Conservation (phyloP, 352 stramenopile genomes). For the Blastocystis sp. region DNA sequence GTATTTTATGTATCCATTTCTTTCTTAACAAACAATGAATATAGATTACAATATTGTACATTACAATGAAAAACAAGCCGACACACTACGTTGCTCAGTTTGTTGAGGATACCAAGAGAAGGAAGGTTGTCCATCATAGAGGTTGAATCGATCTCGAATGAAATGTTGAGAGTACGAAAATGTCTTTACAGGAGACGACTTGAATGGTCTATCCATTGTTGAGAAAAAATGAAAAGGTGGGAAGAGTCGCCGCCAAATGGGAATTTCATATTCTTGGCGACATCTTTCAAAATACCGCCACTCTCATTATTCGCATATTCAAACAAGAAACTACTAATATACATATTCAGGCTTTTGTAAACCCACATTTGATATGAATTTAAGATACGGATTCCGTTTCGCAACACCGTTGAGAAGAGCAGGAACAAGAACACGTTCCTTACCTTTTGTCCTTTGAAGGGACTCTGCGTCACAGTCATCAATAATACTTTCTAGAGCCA, state of each 20-base stretch:
- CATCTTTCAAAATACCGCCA: background rate
- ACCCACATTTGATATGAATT: constrained; percentile 39
- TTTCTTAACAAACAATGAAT: no score
- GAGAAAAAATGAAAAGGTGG: background rate
- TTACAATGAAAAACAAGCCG: background rate
- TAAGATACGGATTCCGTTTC: constrained; percentile 1
- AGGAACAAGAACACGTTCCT: constrained; percentile 18
- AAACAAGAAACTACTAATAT: constrained; percentile 42
- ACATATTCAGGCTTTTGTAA: constrained; percentile 6
- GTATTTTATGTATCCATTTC: no score
- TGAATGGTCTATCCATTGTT: background rate
- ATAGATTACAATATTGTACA: background rate
- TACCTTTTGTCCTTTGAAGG: background rate
- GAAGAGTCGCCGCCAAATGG: background rate
- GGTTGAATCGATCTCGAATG: background rate
- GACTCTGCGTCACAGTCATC: constrained; percentile 2
- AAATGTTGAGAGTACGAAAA: constrained; percentile 48
- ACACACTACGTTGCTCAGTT: no score
- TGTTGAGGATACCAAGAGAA: constrained; percentile 24
- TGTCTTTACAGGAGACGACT: constrained; percentile 48
- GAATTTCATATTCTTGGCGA: background rate
- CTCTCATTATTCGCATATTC: background rate
- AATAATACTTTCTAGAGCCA: background rate
- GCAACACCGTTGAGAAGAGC: background rate
- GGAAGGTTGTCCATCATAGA: constrained; percentile 3